These are phyloP conservation scores for Tympanopsis confertula DNA, from an alignment of 2,329 filamentous ascomycete genomes.

Conservation along the genomic window DNA sequence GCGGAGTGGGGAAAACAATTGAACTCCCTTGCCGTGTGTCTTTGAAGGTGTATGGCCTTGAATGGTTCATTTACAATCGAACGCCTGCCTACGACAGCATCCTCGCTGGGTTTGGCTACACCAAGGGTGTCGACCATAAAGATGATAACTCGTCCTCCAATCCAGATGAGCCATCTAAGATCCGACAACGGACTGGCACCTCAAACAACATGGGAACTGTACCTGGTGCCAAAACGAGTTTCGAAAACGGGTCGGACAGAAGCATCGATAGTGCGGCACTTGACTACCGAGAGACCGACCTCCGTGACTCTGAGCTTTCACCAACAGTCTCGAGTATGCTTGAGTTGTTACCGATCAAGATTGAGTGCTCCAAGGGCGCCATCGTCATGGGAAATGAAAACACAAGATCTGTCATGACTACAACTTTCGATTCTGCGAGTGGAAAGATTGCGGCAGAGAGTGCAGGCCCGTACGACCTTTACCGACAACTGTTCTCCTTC, in stretches of 20 bases:
- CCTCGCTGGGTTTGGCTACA: constrained; percentile 49
- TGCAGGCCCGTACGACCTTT: constrained; percentile 59
- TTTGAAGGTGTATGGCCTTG: constrained; percentile 68
- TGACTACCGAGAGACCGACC: not conserved
- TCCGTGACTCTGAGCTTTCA: constrained; percentile 12
- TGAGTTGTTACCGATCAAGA: constrained; percentile 66
- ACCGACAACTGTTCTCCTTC: constrained; percentile 77
- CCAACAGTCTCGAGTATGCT: constrained; percentile 45
- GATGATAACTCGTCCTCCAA: constrained; percentile 5
- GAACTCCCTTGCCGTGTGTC: constrained; percentile 77
- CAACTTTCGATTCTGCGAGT: constrained; percentile 63
- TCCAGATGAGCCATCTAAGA: too few species aligned
- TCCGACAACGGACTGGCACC: too few species aligned
- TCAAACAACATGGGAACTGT: too few species aligned
- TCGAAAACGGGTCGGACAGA: too few species aligned
- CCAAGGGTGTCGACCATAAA: constrained; percentile 7
- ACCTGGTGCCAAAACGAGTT: too few species aligned
- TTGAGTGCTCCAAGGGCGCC: constrained; percentile 76
- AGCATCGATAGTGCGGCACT: not conserved
- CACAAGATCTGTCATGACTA: constrained; percentile 71
- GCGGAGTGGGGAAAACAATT: constrained; percentile 21
- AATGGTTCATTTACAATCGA: constrained; percentile 96
- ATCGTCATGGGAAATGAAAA: constrained; percentile 89
- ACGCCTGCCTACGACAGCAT: constrained; percentile 84
- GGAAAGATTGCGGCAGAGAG: constrained; percentile 68